phyloP scores from a whole-genome alignment of 345 rosid species.

The Corymbia maculata region DNA sequence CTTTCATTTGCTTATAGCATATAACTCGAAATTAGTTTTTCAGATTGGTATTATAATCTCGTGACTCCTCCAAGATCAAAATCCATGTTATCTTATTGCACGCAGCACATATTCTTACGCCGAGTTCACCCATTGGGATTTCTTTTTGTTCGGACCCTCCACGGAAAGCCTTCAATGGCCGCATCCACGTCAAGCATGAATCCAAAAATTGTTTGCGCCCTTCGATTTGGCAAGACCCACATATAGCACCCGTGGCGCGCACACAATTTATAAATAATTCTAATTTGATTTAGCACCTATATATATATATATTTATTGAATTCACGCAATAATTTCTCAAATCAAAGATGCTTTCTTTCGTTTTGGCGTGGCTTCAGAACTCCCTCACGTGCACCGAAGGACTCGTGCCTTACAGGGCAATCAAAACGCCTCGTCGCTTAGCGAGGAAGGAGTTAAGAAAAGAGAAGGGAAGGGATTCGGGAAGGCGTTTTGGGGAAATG shows the following conservation, averaged over 20 bases:
- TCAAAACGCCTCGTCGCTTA: neutral
- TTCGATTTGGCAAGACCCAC: neutral
- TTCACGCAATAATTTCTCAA: neutral
- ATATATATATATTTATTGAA: neutral
- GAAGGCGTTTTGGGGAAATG: neutral
- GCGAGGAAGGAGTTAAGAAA: neutral
- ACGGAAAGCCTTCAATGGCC: too few species aligned
- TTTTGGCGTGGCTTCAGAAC: neutral
- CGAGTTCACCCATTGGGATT: neutral
- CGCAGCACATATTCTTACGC: fast-evolving
- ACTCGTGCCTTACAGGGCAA: neutral
- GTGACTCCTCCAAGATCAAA: fast-evolving
- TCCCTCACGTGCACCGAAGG: neutral
- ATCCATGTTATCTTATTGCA: neutral
- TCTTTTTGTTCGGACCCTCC: neutral
- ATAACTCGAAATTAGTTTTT: neutral
- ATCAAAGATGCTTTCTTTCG: neutral
- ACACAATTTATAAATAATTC: neutral
- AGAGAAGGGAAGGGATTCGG: neutral
- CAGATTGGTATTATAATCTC: neutral
- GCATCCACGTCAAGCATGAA: neutral
- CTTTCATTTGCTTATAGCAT: too few species aligned
- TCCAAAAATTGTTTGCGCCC: neutral
- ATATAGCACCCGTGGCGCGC: neutral
- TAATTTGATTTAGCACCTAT: neutral